Percentiles rank a stretch among this genome's conserved stretches.
These are phyloP conservation scores for Rubia balearica DNA, from an alignment of 305 asterid species.

Conservation along the genomic window DNA sequence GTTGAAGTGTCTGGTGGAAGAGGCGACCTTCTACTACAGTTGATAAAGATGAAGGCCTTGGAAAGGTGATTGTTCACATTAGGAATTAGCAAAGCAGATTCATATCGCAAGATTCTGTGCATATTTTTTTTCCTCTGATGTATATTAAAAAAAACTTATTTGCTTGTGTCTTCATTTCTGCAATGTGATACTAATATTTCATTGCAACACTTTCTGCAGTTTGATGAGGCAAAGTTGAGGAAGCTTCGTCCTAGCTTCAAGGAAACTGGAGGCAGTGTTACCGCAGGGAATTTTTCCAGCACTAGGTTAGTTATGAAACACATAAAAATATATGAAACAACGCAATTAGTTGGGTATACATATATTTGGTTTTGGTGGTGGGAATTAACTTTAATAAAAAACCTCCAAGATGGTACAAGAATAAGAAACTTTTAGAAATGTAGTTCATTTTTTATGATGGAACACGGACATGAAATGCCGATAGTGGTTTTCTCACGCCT, in stretches of 20 bases:
- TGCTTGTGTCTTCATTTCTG: slow-evolving; percentile 1
- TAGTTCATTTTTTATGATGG: slow-evolving; percentile 9
- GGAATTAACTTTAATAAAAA: neutral
- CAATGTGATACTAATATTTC: slow-evolving; percentile 4
- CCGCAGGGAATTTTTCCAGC: slow-evolving; percentile 98
- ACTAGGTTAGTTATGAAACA: slow-evolving; percentile 45
- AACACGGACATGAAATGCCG: neutral
- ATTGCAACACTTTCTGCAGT: slow-evolving; percentile 35
- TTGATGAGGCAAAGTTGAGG: slow-evolving; percentile 90
- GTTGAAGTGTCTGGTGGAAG: slow-evolving; percentile 94
- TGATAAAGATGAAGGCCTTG: slow-evolving; percentile 86
- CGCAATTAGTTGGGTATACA: neutral
- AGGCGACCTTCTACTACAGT: slow-evolving; percentile 79
- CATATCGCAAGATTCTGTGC: neutral
- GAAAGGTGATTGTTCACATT: slow-evolving; percentile 51
- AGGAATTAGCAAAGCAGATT: neutral
- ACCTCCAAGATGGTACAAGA: neutral
- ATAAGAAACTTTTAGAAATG: slow-evolving; percentile 2
- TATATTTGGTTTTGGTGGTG: neutral
- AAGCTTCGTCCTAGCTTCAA: slow-evolving; percentile 96
- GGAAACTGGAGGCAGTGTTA: slow-evolving; percentile 91
- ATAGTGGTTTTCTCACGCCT: slow-evolving; percentile 11
- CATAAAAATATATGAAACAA: too few relatives aligned
- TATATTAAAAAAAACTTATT: neutral
- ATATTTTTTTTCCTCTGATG: neutral